These are phyloP conservation scores for Aspergillus arachidicola DNA, from an alignment of 2,329 filamentous ascomycete genomes.

Conservation along the genomic window DNA sequence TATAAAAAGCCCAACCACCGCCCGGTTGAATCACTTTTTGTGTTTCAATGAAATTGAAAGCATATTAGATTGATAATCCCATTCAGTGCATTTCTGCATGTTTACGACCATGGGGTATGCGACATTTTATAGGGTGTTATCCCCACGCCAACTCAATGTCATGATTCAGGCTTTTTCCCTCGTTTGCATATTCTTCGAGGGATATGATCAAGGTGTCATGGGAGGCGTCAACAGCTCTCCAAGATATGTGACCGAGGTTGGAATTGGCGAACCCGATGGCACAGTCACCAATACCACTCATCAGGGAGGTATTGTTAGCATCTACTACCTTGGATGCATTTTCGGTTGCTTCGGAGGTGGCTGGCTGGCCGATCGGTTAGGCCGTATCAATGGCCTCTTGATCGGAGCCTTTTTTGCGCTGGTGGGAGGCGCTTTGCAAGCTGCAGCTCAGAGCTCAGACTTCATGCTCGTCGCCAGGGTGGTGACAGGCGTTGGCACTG, in stretches of 20 bases:
- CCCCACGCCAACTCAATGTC: slow-evolving; percentile 46
- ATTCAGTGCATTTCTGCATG: no score
- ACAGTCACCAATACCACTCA: slow-evolving; percentile 52
- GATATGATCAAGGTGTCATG: slow-evolving; percentile 59
- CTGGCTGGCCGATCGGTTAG: slow-evolving; percentile 55
- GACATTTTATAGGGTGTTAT: slow-evolving; percentile 47
- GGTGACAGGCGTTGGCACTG: slow-evolving; percentile 56
- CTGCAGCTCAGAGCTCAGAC: slow-evolving; percentile 47
- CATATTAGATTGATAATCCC: no score
- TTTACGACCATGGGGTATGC: slow-evolving; percentile 39
- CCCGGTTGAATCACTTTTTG: no score
- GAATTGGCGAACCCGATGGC: slow-evolving; percentile 51
- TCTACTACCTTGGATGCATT: slow-evolving; percentile 58
- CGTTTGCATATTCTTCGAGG: slow-evolving; percentile 43
- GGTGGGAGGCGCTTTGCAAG: slow-evolving; percentile 53
- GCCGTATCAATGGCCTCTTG: slow-evolving; percentile 55
- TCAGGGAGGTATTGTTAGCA: slow-evolving; percentile 55
- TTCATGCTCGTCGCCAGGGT: slow-evolving; percentile 56
- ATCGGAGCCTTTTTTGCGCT: slow-evolving; percentile 52
- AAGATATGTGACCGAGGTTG: slow-evolving; percentile 42
- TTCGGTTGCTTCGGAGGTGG: slow-evolving; percentile 55
- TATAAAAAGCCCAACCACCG: no score
- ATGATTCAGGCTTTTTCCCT: slow-evolving; percentile 38
- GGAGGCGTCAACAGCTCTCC: slow-evolving; percentile 51
- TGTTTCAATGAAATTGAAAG: background rate